Evolutionary conservation across 192 early-diverging fungal species (phyloP).

Genomic region (Allomyces arbusculus): DNA sequence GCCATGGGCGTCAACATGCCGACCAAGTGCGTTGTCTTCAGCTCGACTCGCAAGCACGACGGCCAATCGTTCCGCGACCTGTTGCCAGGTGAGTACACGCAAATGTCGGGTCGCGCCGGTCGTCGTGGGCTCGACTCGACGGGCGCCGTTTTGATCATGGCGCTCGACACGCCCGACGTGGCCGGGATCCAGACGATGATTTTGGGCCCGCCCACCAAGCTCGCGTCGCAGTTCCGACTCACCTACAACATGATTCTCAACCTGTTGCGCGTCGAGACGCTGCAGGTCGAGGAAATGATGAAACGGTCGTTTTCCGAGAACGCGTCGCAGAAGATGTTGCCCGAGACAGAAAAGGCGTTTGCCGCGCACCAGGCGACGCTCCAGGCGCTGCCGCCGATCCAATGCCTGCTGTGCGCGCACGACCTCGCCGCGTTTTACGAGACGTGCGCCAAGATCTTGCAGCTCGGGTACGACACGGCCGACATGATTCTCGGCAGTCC

Average conservation of each 20-base stretch:
- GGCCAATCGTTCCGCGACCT: constrained; percentile 70
- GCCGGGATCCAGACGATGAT: constrained; percentile 54
- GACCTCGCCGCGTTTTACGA: constrained; percentile 61
- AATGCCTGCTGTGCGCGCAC: constrained; percentile 57
- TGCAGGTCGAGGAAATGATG: constrained; percentile 96
- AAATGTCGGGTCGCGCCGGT: constrained; percentile 96
- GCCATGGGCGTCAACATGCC: constrained; percentile 99
- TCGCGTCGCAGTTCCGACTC: constrained; percentile 84
- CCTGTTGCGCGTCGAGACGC: constrained; percentile 77
- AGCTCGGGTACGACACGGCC: constrained; percentile 29
- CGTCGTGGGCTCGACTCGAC: constrained; percentile 79
- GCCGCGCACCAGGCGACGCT: constrained; percentile 42
- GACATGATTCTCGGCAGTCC: constrained; percentile 32
- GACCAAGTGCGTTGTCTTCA: constrained; percentile 82
- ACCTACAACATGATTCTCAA: constrained; percentile 98
- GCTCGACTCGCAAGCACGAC: constrained; percentile 77
- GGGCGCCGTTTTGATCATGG: constrained; percentile 73
- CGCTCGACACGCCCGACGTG: constrained; percentile 37
- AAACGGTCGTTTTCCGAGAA: constrained; percentile 93
- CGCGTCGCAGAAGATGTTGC: constrained; percentile 59
- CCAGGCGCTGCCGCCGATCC: constrained; percentile 35
- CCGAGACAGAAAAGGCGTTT: constrained; percentile 52
- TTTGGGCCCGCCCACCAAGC: constrained; percentile 67
- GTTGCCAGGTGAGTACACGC: constrained; percentile 88
- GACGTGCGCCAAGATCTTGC: constrained; percentile 26